Conservation (phyloP, 73 alveolate species). For the Stentor roeselii region DNA sequence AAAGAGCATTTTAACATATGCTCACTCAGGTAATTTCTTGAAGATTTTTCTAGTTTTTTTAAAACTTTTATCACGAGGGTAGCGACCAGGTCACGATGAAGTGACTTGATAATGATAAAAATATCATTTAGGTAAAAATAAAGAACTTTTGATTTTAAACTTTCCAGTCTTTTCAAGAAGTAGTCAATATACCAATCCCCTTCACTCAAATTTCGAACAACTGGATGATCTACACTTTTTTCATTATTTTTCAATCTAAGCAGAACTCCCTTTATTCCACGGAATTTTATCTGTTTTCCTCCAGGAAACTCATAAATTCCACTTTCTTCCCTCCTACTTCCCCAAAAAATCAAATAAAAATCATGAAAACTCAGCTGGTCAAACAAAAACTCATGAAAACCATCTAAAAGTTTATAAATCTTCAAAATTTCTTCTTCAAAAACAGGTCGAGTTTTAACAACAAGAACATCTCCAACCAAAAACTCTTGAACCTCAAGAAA, state of each 20-base stretch:
- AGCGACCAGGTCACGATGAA: neutral
- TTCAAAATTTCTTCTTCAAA: too few species aligned
- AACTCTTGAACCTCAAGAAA: too few species aligned
- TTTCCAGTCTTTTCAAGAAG: neutral
- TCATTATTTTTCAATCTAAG: too few species aligned
- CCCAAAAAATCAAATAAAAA: conserved; percentile 58
- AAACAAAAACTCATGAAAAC: too few species aligned
- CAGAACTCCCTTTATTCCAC: neutral
- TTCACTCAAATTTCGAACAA: too few species aligned
- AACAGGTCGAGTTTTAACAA: too few species aligned
- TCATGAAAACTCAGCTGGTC: too few species aligned
- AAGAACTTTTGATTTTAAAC: neutral
- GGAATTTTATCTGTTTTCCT: too few species aligned
- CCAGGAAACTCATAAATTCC: neutral
- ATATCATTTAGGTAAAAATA: neutral
- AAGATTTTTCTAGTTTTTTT: neutral
- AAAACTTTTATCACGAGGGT: too few species aligned
- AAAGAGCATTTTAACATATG: neutral
- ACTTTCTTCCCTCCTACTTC: too few species aligned
- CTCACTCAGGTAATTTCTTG: neutral
- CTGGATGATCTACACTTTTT: neutral
- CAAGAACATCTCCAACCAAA: too few species aligned
- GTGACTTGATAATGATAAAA: neutral
- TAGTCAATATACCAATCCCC: neutral
- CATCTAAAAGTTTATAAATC: too few species aligned